phyloP scores from a whole-genome alignment of 2,329 filamentous ascomycete species.

The Podosphaera leucotricha region DNA sequence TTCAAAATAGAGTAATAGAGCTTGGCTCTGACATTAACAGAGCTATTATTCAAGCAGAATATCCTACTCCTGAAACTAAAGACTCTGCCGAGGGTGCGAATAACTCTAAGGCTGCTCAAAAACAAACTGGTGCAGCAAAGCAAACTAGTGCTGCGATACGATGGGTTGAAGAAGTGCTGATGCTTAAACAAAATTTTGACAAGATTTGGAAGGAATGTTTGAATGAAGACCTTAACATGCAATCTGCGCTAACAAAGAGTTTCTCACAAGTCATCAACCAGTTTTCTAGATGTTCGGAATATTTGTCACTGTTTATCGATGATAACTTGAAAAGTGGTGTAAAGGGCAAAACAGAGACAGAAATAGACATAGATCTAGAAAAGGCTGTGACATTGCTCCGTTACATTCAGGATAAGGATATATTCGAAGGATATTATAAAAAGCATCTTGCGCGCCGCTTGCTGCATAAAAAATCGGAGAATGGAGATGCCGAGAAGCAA shows the following conservation, averaged over 20 bases:
- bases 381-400: slow-evolving; percentile 74
- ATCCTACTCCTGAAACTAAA: slow-evolving; percentile 24
- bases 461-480: slow-evolving; percentile 71
- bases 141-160: slow-evolving; percentile 72
- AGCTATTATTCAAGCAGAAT: slow-evolving; percentile 29
- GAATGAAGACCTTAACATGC: slow-evolving; percentile 47
- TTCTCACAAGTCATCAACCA: slow-evolving; percentile 85
- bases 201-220: slow-evolving; percentile 53
- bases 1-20: slow-evolving; percentile 55
- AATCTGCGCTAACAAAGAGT: slow-evolving; percentile 63
- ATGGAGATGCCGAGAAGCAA: slow-evolving; percentile 77
- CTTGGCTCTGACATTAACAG: slow-evolving; percentile 69
- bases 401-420: slow-evolving; percentile 75
- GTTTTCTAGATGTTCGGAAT: slow-evolving; percentile 71
- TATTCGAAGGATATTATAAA: slow-evolving; percentile 96
- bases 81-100: slow-evolving; percentile 26
- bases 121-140: slow-evolving; percentile 39
- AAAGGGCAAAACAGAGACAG: slow-evolving; percentile 73
- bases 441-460: slow-evolving; percentile 79
- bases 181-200: slow-evolving; percentile 77
- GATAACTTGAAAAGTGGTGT: slow-evolving; percentile 88
- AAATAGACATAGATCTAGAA: slow-evolving; percentile 64
- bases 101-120: slow-evolving; percentile 22
- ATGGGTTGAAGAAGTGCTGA: slow-evolving; percentile 83
- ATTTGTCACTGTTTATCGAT: slow-evolving; percentile 88